phyloP scores from a whole-genome alignment of 768 basidiomycete species.

The Lentinula edodes region DNA sequence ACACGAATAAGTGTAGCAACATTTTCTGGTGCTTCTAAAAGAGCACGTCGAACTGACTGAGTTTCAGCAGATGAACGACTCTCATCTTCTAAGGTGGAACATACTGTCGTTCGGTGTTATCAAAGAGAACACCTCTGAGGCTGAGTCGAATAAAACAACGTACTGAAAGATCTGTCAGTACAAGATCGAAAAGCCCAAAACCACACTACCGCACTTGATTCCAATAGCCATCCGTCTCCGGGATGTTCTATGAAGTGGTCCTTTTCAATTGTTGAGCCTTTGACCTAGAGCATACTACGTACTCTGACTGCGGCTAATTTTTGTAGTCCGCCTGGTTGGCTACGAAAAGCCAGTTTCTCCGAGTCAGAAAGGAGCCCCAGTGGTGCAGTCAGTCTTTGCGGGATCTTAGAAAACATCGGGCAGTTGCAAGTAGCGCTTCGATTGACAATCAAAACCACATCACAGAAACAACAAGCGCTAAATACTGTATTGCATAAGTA shows the following conservation, averaged over 20 bases:
- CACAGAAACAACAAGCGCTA: too few species aligned
- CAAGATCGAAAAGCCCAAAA: not conserved
- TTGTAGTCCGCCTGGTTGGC: constrained; percentile 72
- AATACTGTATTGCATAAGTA: too few species aligned
- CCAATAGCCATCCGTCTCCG: constrained; percentile 80
- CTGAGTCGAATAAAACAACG: constrained; percentile 79
- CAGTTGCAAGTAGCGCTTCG: not conserved
- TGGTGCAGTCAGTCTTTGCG: constrained; percentile 66
- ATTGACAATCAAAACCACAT: too few species aligned
- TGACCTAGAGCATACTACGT: constrained; percentile 22
- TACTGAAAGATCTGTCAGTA: constrained; percentile 43
- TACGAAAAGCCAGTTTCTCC: constrained; percentile 85
- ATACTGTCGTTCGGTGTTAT: constrained; percentile 81
- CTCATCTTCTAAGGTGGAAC: constrained; percentile 20
- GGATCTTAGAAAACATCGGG: constrained; percentile 64
- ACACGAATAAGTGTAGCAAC: constrained; percentile 76
- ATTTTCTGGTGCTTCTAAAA: constrained; percentile 81
- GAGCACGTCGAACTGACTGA: constrained; percentile 68
- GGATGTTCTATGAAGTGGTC: constrained; percentile 51
- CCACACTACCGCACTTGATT: constrained; percentile 56
- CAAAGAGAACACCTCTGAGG: constrained; percentile 87
- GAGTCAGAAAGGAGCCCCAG: constrained; percentile 82
- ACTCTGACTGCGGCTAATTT: constrained; percentile 73
- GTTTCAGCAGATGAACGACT: constrained; percentile 7
- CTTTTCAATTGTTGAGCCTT: constrained; percentile 4